Base-by-base conservation (phyloP, 2,329 filamentous ascomycete genomes). In the Coleophoma cylindrospora region DNA sequence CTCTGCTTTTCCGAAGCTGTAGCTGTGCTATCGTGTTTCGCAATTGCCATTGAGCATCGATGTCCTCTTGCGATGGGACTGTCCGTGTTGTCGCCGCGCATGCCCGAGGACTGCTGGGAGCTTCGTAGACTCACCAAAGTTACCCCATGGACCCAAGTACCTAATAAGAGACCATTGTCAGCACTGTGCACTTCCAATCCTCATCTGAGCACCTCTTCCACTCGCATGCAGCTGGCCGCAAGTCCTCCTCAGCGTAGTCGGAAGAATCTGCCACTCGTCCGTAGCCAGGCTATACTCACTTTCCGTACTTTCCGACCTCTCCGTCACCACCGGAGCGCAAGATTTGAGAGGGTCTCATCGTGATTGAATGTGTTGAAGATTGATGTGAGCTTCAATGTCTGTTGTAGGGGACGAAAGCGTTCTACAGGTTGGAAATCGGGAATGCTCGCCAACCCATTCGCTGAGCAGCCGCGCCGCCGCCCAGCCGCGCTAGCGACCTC, bases 301-400 rank as follows among this genome's bases (percentile, higher is more conserved):
- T 63, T 63, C 62, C 64, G 47, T 67, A 62, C 52, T 66, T 66
- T 36, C 64, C 64, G 54, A 65, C n/a, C 52, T 59, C 56, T 46
- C 54, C 57, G 32, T 51, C 62, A 49, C 62, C 64, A 53, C 63
- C 64, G 37, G 58, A 60, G 51, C 63, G 58, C 41, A 65, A 36
- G 49, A 60, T 58, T 45, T 61, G 61, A 54, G 65, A 59, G 54
- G 64, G 62, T 56, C 60, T 61, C 64, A 67, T 66, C 21, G 56
- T 65, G 57, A 56, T 45, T 57, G 52, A 45, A 50, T 48, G 36
- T 40, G 52, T 51, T 48, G 44, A 40, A 37, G 47, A 45, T 51
- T 34, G 43, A 49, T 2, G 48, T 40, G 45, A 52, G 41, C 50
- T 56, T 61, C 60, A 61, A 60, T 59, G 52, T 47, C 41, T 44